Evolutionary conservation across 2,329 filamentous ascomycete species (phyloP).

Genomic region (Rachicladosporium sp.): DNA sequence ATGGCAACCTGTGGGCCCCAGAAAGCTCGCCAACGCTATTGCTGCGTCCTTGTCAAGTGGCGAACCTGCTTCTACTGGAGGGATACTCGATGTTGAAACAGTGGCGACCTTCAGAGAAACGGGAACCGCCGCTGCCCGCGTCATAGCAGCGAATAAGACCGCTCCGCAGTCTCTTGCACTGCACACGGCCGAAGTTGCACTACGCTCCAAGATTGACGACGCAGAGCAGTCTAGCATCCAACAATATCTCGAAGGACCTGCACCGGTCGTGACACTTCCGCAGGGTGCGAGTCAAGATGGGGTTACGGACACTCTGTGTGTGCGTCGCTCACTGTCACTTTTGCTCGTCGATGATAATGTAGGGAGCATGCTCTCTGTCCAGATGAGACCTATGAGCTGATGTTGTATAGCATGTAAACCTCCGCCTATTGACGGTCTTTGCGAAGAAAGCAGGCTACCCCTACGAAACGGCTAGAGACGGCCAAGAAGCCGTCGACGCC

Average conservation of each 20-base stretch:
- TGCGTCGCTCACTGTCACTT: constrained; percentile 10
- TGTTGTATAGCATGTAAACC: constrained; percentile 15
- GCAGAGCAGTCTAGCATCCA: not conserved
- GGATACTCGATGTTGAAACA: no score
- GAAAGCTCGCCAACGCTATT: constrained; percentile 1
- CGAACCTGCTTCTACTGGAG: no score
- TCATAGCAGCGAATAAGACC: no score
- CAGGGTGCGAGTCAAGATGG: not conserved
- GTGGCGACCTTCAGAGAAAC: no score
- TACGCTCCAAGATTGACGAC: not conserved
- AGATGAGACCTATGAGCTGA: no score
- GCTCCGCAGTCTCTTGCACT: not conserved
- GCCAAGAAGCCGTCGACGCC: constrained; percentile 36
- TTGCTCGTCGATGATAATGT: constrained; percentile 24
- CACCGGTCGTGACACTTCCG: not conserved
- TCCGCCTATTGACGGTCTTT: constrained; percentile 20
- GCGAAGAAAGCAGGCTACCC: constrained; percentile 26
- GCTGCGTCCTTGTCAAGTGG: not conserved
- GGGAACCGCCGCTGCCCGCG: no score
- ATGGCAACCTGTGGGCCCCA: constrained; percentile 2
- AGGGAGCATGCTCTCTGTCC: not conserved
- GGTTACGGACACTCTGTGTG: not conserved
- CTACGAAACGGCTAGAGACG: constrained; percentile 34
- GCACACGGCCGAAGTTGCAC: not conserved
- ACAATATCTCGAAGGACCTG: not conserved